Conservation (phyloP, 2,329 filamentous ascomycete species). For the Aureobasidium sp. region DNA sequence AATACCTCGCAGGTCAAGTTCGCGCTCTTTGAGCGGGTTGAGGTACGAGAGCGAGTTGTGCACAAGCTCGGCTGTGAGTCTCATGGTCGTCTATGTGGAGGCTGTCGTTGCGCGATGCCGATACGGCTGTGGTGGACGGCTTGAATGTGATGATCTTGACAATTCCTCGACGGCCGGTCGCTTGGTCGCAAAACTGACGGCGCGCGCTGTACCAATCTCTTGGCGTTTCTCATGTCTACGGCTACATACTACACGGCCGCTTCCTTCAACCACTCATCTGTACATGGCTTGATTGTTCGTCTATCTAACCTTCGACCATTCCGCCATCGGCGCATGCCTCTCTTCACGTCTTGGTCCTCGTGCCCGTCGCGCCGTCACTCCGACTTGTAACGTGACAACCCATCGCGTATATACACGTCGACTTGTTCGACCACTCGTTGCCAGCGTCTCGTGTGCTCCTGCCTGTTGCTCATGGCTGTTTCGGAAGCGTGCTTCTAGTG, state of each 20-base stretch:
- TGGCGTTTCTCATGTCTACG: background rate
- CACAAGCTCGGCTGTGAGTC: conserved; percentile 92
- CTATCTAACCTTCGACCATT: background rate
- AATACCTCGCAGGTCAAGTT: conserved; percentile 99
- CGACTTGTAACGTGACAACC: background rate
- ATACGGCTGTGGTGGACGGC: background rate
- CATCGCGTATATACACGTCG: background rate
- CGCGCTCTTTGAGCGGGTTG: conserved; percentile 96
- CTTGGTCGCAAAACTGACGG: background rate
- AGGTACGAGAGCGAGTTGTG: conserved; percentile 92
- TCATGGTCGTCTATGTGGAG: conserved; percentile 51
- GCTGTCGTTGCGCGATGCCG: background rate
- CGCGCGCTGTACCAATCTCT: background rate
- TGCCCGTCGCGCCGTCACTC: background rate
- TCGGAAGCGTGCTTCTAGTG: background rate
- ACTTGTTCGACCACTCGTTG: background rate
- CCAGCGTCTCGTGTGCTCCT: background rate
- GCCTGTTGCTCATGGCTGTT: background rate
- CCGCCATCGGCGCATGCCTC: background rate
- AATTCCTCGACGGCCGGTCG: background rate
- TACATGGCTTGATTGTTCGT: background rate
- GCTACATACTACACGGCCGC: background rate
- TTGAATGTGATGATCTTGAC: background rate
- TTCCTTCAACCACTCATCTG: background rate
- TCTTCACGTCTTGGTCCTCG: background rate